Evolutionary conservation across 1,139 yeast genomes (phyloP), one percentile per base, ranked within the genome.

Genomic region (Hansenula sp.): DNA sequence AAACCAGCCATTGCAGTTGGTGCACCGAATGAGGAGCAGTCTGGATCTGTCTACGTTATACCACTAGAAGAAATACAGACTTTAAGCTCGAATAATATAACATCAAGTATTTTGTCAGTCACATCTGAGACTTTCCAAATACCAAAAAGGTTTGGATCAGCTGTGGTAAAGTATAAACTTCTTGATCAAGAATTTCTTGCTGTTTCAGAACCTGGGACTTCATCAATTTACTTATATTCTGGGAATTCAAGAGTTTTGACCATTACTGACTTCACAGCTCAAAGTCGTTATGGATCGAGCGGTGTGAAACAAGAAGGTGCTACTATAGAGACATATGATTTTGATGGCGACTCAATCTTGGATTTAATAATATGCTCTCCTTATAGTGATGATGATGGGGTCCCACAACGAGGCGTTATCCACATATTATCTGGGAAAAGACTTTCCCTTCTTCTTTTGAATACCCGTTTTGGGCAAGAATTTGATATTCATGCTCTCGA

Each of bases 331-430:
- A 53, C 59, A 0, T 56, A 55, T 5, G 71, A 71, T 41, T 31
- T 64, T 10, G 62, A 64, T 46, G 55, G 52, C 4, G 68, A 65
- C 38, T 68, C 66, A 1, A 45, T 55, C 13, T 65, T 65, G 0
- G 78, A 73, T 33, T 47, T 77, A 18, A 41, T 73, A 2, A 50
- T 77, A 3, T 71, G 74, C 0, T 66, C 76, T 1, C 71, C 71
- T 8, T 62, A 58, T 38, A 61, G 66, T 12, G 72, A 71, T 14
- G 47, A 41, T 14, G 47, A 41, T 9, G 44, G 44, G 1, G 28
- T 35, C 2, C 48, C 55, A 4, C 78, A 77, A 43, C 52, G 58
- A 11, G 83, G 83, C 0, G 53, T 55, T 8, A 66, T 73, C 0
- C 52, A 54, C 13, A 52, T 66, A 1, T 38, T 77, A 11, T 62